A percentile compares a stretch with the other conserved stretches of the same genome.
Conservation (phyloP, 164 flowering plant genomes). For the Vitis riparia region DNA sequence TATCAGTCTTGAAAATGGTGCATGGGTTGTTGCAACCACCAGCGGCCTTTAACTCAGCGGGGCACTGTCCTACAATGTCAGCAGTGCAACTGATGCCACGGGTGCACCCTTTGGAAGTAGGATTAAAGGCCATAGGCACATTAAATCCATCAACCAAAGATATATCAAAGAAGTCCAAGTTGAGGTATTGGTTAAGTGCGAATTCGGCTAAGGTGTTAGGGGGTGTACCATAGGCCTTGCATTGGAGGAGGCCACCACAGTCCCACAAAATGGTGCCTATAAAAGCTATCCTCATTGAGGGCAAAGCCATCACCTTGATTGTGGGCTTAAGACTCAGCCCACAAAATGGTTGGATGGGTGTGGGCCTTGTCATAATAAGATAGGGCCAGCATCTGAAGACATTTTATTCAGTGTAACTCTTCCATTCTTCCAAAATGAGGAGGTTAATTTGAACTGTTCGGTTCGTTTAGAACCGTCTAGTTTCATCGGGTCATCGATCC, state of each 20-base stretch:
- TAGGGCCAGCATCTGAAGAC: no score
- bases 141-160: conserved; percentile 35
- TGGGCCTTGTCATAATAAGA: no score
- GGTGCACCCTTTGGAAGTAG: conserved; percentile 12
- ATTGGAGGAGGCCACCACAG: conserved; percentile 18
- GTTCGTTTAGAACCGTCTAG: no score
- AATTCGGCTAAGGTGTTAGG: conserved; percentile 33
- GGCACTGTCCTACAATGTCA: conserved; percentile 38
- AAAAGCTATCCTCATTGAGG: no score
- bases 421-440: no score
- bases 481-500: no score
- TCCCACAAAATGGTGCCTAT: conserved; percentile 4
- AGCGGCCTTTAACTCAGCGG: conserved; percentile 15
- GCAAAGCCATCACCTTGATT: no score
- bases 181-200: conserved; percentile 17
- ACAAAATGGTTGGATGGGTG: no score
- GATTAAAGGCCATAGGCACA: conserved; percentile 28
- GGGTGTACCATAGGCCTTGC: conserved; percentile 20
- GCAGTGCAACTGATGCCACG: conserved; percentile 24
- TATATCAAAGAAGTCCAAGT: conserved; percentile 27
- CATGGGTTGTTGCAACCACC: conserved; percentile 63
- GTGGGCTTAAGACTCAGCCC: no score
- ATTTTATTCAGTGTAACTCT: no score
- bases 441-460: no score
- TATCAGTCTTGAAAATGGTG: conserved; percentile 46